A percentile compares a stretch with the other conserved stretches of the same genome.
phyloP scores from a whole-genome alignment of 306 rosid genomes.

The Lathyrus oleraceus region DNA sequence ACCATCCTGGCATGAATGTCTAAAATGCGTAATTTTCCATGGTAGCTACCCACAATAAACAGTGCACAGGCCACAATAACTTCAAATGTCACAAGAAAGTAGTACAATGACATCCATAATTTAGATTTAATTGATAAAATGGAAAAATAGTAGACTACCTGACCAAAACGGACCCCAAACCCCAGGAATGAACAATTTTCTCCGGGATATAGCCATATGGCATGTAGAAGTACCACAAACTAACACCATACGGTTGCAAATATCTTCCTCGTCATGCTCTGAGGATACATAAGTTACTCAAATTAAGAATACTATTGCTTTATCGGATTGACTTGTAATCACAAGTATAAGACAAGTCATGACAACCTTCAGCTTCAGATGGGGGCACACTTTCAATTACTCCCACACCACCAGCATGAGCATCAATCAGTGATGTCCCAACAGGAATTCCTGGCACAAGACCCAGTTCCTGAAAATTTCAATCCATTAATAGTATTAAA shows the following conservation, averaged over 20 bases:
- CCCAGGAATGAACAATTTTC: constrained; percentile 91
- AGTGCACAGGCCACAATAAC: constrained; percentile 14
- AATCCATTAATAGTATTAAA: constrained; percentile 21
- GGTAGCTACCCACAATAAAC: constrained; percentile 10
- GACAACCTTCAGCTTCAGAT: constrained; percentile 59
- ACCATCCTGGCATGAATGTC: constrained; percentile 13
- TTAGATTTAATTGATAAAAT: constrained; percentile 24
- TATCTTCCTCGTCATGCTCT: constrained; percentile 64
- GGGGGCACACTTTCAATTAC: constrained; percentile 78
- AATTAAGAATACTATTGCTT: constrained; percentile 26
- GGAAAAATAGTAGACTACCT: constrained; percentile 51
- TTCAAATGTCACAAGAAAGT: constrained; percentile 26
- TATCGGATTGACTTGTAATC: constrained; percentile 28
- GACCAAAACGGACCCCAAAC: constrained; percentile 99
- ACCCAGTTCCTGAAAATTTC: constrained; percentile 79
- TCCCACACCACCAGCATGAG: constrained; percentile 99
- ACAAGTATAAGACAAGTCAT: constrained; percentile 24
- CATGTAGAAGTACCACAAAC: constrained; percentile 99
- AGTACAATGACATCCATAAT: constrained; percentile 2
- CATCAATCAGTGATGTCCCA: constrained; percentile 91
- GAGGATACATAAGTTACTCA: constrained; percentile 32
- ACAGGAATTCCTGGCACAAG: constrained; percentile 89
- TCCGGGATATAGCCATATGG: constrained; percentile 86
- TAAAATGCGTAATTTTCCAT: constrained; percentile 11
- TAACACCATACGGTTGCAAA: constrained; percentile 76